Evolutionary conservation across 495 filamentous ascomycete genomes (phyloP).

Genomic region (Saxophila tyrrhenica): DNA sequence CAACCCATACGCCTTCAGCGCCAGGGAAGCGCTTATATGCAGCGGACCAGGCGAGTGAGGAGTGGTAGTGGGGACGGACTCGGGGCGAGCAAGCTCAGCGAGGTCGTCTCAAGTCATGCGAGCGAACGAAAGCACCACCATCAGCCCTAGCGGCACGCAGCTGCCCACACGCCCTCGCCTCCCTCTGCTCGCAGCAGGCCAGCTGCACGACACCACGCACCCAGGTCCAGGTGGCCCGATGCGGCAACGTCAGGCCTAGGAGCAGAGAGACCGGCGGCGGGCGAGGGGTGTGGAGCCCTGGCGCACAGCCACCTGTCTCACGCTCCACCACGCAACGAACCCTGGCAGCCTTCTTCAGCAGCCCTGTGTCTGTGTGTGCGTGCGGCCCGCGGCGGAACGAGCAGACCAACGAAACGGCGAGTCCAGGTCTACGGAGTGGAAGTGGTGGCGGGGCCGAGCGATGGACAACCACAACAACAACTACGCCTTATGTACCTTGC

Average conservation of each 20-base stretch:
- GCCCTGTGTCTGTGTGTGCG: background rate
- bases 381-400: background rate
- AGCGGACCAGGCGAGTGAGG: no score
- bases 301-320: background rate
- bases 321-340: background rate
- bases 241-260: background rate
- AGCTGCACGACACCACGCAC: background rate
- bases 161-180: background rate
- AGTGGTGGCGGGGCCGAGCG: no score
- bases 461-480: no score
- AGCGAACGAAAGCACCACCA: background rate
- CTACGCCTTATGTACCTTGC: background rate
- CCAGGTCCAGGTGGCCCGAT: background rate
- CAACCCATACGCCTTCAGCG: constrained; percentile 1
- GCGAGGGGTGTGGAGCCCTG: background rate
- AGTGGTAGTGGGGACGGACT: constrained; percentile 1
- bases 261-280: background rate
- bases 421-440: no score
- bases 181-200: background rate
- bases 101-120: background rate
- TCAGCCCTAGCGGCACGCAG: background rate
- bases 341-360: no score
- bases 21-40: constrained; percentile 1
- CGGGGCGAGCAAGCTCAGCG: background rate
- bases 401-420: no score